These are phyloP conservation scores for Spathaspora sp. DNA, from an alignment of 1,139 yeast genomes.

Conservation along the genomic window DNA sequence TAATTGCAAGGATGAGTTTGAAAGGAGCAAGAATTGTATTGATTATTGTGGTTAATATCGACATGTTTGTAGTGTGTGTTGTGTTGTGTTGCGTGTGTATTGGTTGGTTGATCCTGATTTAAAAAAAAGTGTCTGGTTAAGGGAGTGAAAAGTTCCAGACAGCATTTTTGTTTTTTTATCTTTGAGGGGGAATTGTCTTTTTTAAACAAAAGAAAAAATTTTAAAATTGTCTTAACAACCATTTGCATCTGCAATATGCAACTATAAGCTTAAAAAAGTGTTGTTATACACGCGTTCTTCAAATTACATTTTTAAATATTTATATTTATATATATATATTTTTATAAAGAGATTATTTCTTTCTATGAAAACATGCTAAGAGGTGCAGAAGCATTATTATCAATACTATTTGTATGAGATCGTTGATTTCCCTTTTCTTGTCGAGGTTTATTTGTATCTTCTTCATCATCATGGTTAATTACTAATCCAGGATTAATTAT, in stretches of 20 bases:
- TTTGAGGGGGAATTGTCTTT: neutral
- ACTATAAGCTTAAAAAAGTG: neutral
- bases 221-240: neutral
- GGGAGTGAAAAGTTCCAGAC: neutral
- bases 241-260: neutral
- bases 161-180: too few relatives aligned
- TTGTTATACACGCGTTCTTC: too few relatives aligned
- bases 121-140: too few relatives aligned
- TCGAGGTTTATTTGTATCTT: constrained; percentile 1
- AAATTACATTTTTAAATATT: too few relatives aligned
- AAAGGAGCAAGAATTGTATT: constrained; percentile 10
- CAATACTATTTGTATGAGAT: constrained; percentile 8
- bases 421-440: constrained; percentile 2
- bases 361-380: constrained; percentile 13
- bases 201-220: neutral
- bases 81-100: neutral
- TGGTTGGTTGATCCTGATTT: too few relatives aligned
- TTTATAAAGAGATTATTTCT: neutral
- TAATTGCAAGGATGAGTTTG: constrained; percentile 5
- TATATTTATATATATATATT: neutral
- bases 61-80: neutral
- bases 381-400: constrained; percentile 13
- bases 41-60: constrained; percentile 4
- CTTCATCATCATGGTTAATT: constrained; percentile 5
- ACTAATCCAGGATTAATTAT: constrained; percentile 6